Evolutionary conservation across 164 flowering plant species (phyloP), one percentile per base, ranked within the genome.

Genomic region (Brasenia schreberi): DNA sequence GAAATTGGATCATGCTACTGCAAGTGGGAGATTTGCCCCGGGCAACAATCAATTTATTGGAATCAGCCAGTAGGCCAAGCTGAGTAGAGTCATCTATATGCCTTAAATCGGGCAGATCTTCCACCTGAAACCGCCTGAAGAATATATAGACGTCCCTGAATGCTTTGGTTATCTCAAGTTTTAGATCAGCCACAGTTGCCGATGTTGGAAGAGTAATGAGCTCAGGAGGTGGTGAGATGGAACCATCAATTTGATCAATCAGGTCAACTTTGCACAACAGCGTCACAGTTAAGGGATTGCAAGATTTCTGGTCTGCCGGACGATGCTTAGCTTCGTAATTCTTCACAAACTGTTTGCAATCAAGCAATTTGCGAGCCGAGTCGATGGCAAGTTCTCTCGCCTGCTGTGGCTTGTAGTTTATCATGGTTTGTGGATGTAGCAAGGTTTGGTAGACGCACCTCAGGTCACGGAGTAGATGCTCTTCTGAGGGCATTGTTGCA

Each of bases 321-420:
- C 53, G 53, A 45, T 45, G 12, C 12, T 45, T 12, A 1, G 80
- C 74, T 56, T 72, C 65, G 64, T 84, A 88, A 67, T 83, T 80
- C 70, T 87, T 90, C 44, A 88, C 76, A 75, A 88, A 90, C 68
- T 88, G 95, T 80, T 90, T 88, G 84, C 97, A 88, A 69, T 90
- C 90, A 0, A 86, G 82, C 16, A 90, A 78, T 66, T 73, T 85
- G 7, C 59, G 49, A 0, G 92, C 93, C 5, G 93, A 81, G 23
- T 65, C 59, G 2, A 71, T 18, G 5, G 76, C 79, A 64, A 66
- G 62, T 39, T 76, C 73, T 18, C 81, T 67, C 5, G 69, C 74
- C 5, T 67, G 39, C 11, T 64, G 70, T 11, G 84, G 76, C 12
- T 67, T 76, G 69, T 73, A 73, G 39, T 3, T 45, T 4, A 68